Base-by-base conservation (phyloP, 352 stramenopile genomes). In the Globisporangium cystogenes region DNA sequence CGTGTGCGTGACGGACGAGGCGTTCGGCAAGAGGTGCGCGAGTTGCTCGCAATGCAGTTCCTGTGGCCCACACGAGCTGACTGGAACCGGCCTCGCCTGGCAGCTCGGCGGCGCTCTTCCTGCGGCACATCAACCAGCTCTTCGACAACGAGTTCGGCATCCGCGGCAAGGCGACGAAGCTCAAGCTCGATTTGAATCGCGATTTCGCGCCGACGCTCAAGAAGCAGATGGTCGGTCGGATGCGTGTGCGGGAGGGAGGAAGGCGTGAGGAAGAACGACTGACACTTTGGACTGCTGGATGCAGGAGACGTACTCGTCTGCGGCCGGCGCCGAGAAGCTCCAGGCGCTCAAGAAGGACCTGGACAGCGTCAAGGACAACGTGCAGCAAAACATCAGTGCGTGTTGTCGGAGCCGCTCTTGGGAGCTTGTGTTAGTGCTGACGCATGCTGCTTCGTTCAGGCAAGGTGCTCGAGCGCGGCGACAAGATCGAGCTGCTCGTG, bases 81-180 rank as follows among this genome's bases (percentile, higher is more conserved):
- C 26, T 5, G 2, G 26, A 16, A n/a, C 18, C 12, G 33, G 33
- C 18, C 33, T 11, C 1, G 14, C 33, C 39, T 6, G 36, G 20
- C 35, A 90, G 81, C 59, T 88, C 77, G 42, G 78, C 83, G 23
- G 81, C 81, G 59, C 64, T 91, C 21, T 95, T 95, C 65, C 67
- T 95, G 6, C 81, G 82, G 55, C 74, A 95, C 62, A 90, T 95
- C 56, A 90, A 92, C 56, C 79, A 85, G 57, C 63, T 92, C 36
- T 95, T 95, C 50, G 82, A 95, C 55, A 70, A 79, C 42, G 69
- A 93, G 65, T 95, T 93, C 60, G 82, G 84, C 21, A 92, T 93
- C 43, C 78, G 84, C 47, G 84, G 84, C 45, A 93, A 93, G 55
- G 82, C 82, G 42, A 95, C 84, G 43, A 95, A 95, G 64, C 72